Base-by-base conservation (phyloP, 176 grass and related monocot genomes). In the Paspalum vaginatum region DNA sequence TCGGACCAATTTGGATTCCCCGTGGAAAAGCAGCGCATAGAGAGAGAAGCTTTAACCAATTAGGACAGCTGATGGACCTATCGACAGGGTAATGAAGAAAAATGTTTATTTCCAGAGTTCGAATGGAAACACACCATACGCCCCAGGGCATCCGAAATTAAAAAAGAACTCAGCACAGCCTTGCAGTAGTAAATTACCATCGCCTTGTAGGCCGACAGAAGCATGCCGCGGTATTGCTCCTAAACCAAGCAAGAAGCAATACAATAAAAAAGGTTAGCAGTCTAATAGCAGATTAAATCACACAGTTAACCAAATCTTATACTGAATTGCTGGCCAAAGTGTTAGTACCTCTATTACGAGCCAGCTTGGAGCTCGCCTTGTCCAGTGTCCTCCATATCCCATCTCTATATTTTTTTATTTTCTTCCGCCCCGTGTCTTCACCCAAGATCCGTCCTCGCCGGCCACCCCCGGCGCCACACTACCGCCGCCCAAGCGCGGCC, bases 1-100 rank as follows among this genome's bases (percentile, higher is more conserved):
- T n/a, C n/a, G n/a, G n/a, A n/a, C n/a, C n/a, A n/a, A n/a, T 83
- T 79, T 24, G 38, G 10, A 60, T 88, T 52, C 61, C 57, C 75
- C 72, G 95, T 93, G 32, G 90, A 85, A 83, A 86, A 95, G 58
- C 86, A 88, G 0, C 88, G 74, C 90, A 93, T 91, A 46, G 86
- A 89, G 17, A 13, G 69, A 83, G 96, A 93, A 81, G 88, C 85
- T 79, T 88, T 90, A 85, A 91, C 82, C 90, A 95, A 86, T 48
- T 88, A 64, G 6, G 79, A 80, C 74, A 84, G 22, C 53, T 85
- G 79, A 82, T 79, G 57, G 61, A 93, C 86, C 96, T 99, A 69
- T 80, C 15, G 68, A 61, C 74, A 76, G 63, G 21, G 25, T 39
- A 74, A 62, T 54, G 66, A 73, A 75, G 62, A 77, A 79, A 78